Base-by-base conservation (phyloP, 2,329 filamentous ascomycete genomes). In the Diaporthe citriasiana region DNA sequence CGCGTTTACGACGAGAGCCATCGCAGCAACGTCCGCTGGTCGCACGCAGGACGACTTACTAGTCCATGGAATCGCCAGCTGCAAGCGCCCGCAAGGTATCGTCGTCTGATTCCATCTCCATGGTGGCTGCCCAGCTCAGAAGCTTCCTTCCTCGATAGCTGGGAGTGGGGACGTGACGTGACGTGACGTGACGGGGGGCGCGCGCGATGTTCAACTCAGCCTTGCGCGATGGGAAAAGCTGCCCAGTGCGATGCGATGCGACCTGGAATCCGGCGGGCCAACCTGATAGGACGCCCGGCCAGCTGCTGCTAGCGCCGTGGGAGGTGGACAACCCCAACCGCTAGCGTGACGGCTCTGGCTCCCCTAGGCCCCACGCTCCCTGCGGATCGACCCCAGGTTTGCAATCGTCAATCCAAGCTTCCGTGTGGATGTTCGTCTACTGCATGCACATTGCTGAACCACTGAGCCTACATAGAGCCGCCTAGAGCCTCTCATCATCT, bases 91-190 rank as follows among this genome's bases (percentile, higher is more conserved):
- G 81, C 76, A 91, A 82, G 40, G 86, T 81, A 40, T 85, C 87
- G 63, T 89, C 87, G 76, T 89, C 88, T 57, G 82, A 82, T 76
- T 91, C 89, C 47, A 88, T 84, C 72, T 91, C 89, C 89, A 91
- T 91, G 42, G 38, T 75, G 35, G 76, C 77, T 74, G 76, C 73
- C 73, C 75, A 77, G 63, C 63, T 38, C 63, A 4, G 5, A 4
- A 35, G 42, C 42, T 47, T 17, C 19, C 7, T 51, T 68, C 33
- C 63, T 68, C 47, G 33, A 40, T 68, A 7, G 47, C 63, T 53
- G 33, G 33, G 63, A 38, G 33, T 68, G 63, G 63, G 50, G 63
- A 66, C 63, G 57, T 45, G 73, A 55, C 65, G 72, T 22, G 53
- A 12, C 42, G 45, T 50, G 45, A 47, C 45, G 45, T 47, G 45